Evolutionary conservation across 2,329 filamentous ascomycete genomes (phyloP).

Genomic region (Colletotrichum neosansevieriae): DNA sequence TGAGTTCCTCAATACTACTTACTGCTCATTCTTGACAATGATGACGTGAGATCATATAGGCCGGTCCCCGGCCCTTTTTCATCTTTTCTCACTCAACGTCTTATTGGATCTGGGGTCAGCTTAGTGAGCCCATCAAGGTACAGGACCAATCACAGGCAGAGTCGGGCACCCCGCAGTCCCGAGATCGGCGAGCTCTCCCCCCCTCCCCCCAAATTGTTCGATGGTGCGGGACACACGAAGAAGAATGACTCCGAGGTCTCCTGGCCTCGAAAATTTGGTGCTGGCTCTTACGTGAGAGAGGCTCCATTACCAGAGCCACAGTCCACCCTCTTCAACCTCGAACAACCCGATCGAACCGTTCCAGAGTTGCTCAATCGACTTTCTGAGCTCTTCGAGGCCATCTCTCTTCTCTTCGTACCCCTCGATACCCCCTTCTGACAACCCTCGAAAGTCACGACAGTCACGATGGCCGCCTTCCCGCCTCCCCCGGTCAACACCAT

Average conservation of each 20-base stretch:
- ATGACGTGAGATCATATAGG: slow-evolving; percentile 16
- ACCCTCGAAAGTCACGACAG: neutral
- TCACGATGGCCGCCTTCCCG: slow-evolving; percentile 71
- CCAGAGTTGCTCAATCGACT: neutral
- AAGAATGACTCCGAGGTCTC: slow-evolving; percentile 20
- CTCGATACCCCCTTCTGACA: neutral
- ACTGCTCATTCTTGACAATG: neutral
- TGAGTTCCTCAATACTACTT: too few relatives aligned
- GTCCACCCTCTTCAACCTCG: slow-evolving; percentile 11
- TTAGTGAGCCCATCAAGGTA: slow-evolving; percentile 2
- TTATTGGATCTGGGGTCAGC: neutral
- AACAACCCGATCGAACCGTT: neutral
- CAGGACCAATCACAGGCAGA: slow-evolving; percentile 18
- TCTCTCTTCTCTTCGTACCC: neutral
- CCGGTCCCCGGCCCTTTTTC: neutral
- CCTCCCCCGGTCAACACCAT: slow-evolving; percentile 84
- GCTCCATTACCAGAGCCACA: slow-evolving; percentile 10
- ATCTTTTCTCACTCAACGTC: neutral
- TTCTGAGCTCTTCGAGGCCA: neutral
- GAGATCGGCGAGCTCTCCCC: slow-evolving; percentile 26
- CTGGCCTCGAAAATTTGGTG: slow-evolving; percentile 3
- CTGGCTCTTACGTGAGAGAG: slow-evolving; percentile 25
- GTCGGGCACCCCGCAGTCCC: slow-evolving; percentile 30
- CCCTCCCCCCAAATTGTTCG: slow-evolving; percentile 23
- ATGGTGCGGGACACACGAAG: neutral